Percentiles rank a stretch among this genome's conserved stretches.
phyloP scores from a whole-genome alignment of 441 rosid genomes.

The Aleurites moluccanus region DNA sequence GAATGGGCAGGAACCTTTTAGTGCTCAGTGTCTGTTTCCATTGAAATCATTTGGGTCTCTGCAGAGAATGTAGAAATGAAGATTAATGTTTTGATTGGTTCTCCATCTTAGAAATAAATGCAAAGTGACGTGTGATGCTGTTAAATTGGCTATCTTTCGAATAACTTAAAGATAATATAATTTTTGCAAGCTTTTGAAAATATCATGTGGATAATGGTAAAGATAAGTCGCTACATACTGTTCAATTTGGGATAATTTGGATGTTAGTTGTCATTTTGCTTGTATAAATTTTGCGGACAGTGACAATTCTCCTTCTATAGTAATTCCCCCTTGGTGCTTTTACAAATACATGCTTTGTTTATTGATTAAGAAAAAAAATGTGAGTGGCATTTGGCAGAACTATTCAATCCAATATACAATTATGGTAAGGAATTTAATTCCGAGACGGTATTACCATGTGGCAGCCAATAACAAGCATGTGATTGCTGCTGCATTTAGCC shows the following conservation, averaged over 20 bases:
- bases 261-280: neutral
- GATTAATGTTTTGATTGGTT: neutral
- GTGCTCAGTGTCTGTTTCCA: neutral
- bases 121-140: neutral
- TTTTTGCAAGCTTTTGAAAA: neutral
- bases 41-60: neutral
- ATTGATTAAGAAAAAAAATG: neutral
- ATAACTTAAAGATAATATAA: neutral
- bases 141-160: neutral
- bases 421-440: too few species aligned
- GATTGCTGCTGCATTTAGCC: neutral
- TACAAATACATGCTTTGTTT: neutral
- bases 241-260: neutral
- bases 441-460: neutral
- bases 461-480: neutral
- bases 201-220: neutral
- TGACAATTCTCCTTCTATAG: neutral
- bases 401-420: too few species aligned
- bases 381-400: neutral
- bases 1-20: neutral
- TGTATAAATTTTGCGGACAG: neutral
- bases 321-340: neutral
- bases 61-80: neutral
- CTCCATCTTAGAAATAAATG: neutral
- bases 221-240: neutral